Conservation (phyloP, 768 basidiomycete genomes). For the Mycena vulgaris region DNA sequence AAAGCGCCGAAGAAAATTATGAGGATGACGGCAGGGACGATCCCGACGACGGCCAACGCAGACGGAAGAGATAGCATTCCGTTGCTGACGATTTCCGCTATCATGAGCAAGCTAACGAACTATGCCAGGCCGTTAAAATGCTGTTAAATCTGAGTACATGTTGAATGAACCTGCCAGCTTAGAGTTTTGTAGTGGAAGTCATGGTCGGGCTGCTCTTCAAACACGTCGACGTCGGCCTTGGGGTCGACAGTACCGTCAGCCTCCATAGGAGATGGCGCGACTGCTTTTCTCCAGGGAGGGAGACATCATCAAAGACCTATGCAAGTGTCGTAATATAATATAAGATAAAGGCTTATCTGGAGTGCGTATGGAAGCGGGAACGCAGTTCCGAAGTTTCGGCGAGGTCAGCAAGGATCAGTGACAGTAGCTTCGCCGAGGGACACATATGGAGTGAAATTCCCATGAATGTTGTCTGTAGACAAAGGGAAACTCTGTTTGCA, state of each 20-base stretch:
- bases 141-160: neutral
- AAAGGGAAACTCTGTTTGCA: neutral
- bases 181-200: constrained; percentile 69
- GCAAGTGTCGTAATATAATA: no score
- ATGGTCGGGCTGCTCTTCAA: constrained; percentile 59
- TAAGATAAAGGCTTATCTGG: constrained; percentile 9
- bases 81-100: constrained; percentile 71
- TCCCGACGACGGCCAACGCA: constrained; percentile 66
- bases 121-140: constrained; percentile 31
- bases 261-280: neutral
- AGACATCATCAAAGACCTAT: constrained; percentile 1
- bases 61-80: constrained; percentile 70
- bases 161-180: constrained; percentile 60
- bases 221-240: constrained; percentile 53
- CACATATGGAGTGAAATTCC: neutral
- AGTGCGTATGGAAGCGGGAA: no score
- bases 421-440: no score
- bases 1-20: constrained; percentile 69
- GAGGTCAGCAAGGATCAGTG: neutral
- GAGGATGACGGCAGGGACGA: constrained; percentile 66
- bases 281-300: constrained; percentile 11
- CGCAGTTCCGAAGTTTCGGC: neutral
- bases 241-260: neutral
- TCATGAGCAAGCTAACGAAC: constrained; percentile 68
- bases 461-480: neutral